These are phyloP conservation scores for Colletotrichum sp. DNA, from an alignment of 2,329 filamentous ascomycete species.

Conservation along the genomic window DNA sequence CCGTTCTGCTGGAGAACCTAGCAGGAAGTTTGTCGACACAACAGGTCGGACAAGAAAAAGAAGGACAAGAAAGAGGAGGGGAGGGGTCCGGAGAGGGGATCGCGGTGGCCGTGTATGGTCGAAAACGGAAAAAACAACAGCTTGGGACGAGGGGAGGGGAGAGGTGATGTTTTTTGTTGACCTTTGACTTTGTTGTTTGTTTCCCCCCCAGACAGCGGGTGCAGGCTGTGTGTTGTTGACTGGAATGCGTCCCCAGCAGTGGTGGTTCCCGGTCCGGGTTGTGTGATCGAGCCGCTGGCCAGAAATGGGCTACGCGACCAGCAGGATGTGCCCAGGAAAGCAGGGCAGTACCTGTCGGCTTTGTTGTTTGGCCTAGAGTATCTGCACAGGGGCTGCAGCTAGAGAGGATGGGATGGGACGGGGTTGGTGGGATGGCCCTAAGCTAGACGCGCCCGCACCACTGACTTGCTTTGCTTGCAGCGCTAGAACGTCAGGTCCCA, in stretches of 20 bases:
- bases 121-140: background rate
- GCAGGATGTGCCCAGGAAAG: background rate
- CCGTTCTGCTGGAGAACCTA: conserved; percentile 1
- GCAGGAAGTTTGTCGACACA: background rate
- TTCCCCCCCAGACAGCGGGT: background rate
- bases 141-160: background rate
- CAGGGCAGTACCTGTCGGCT: conserved; percentile 19
- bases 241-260: conserved; percentile 17
- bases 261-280: conserved; percentile 1
- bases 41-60: background rate
- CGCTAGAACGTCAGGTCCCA: background rate
- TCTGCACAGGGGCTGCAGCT: conserved; percentile 16
- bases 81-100: background rate
- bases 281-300: background rate
- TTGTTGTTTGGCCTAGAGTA: conserved; percentile 11
- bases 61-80: background rate
- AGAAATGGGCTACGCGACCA: conserved; percentile 9
- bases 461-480: background rate
- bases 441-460: conserved; percentile 13
- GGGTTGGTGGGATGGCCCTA: background rate
- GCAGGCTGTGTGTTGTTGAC: conserved; percentile 17
- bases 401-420: background rate
- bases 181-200: conserved; percentile 17
- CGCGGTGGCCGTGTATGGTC: conserved; percentile 1
- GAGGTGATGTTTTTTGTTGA: conserved; percentile 20